Percentiles rank a stretch among this genome's conserved stretches.
These are phyloP conservation scores for Coemansia sp. DNA, from an alignment of 192 early-diverging fungal species.

Conservation along the genomic window DNA sequence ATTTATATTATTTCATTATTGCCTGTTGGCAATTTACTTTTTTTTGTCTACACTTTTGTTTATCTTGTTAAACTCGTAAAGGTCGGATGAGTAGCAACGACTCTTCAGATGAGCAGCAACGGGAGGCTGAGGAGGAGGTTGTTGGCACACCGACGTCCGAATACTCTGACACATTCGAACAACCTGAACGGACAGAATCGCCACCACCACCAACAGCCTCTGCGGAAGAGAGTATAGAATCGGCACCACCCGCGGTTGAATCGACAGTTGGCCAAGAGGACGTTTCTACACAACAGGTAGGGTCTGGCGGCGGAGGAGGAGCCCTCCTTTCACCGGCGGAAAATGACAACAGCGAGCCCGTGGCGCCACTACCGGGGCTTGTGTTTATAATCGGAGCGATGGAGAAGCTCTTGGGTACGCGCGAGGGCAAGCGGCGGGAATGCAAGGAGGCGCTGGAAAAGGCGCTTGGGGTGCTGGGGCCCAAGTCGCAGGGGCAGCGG, in stretches of 20 bases:
- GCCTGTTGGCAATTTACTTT: not conserved
- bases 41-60: not conserved
- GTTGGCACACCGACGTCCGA: constrained; percentile 2
- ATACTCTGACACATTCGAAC: constrained; percentile 13
- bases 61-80: not conserved
- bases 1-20: not conserved
- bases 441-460: constrained; percentile 55
- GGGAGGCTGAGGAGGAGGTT: not conserved
- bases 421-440: constrained; percentile 57
- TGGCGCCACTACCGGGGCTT: constrained; percentile 35
- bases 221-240: too few relatives aligned
- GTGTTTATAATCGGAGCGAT: constrained; percentile 68
- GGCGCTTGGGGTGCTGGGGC: constrained; percentile 23
- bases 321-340: not conserved
- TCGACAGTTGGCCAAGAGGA: not conserved
- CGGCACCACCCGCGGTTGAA: not conserved
- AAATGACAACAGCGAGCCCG: not conserved
- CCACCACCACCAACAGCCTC: not conserved
- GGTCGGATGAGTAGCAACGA: not conserved
- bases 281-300: too few relatives aligned
- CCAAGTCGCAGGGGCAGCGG: constrained; percentile 8
- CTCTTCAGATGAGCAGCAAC: not conserved
- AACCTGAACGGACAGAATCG: not conserved
- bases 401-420: constrained; percentile 59
- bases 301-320: too few relatives aligned